phyloP scores from a whole-genome alignment of 1,284 basidiomycete genomes.

The Heterobasidion occidentale region DNA sequence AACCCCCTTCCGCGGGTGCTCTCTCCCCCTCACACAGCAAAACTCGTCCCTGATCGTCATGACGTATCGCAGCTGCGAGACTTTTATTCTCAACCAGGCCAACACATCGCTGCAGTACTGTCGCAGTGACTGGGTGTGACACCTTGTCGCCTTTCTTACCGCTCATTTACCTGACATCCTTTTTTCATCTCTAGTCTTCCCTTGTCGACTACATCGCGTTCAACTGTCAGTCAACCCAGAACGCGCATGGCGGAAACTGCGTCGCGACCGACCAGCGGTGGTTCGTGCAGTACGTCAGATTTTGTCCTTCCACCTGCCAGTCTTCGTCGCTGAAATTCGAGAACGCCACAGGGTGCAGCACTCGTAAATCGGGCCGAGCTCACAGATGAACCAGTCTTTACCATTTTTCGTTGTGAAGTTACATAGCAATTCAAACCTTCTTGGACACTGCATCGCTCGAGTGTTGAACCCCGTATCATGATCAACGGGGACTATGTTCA shows the following conservation, averaged over 20 bases:
- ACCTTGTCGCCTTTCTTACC: not conserved
- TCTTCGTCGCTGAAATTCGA: not conserved
- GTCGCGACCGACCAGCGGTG: constrained; percentile 35
- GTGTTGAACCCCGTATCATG: no score
- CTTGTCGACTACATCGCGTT: constrained; percentile 32
- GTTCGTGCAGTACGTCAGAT: constrained; percentile 31
- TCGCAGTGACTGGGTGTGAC: constrained; percentile 20
- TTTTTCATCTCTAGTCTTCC: constrained; percentile 19
- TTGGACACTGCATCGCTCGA: no score
- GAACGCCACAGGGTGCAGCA: not conserved
- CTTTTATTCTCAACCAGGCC: constrained; percentile 21
- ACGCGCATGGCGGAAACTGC: constrained; percentile 41
- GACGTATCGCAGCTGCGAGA: constrained; percentile 18
- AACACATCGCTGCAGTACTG: constrained; percentile 17
- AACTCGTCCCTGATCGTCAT: constrained; percentile 14
- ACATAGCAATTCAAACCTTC: not conserved
- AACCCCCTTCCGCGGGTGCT: not conserved
- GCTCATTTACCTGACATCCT: not conserved
- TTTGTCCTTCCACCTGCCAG: not conserved
- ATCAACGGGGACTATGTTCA: no score
- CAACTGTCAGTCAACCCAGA: constrained; percentile 38
- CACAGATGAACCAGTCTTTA: no score
- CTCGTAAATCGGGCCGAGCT: not conserved
- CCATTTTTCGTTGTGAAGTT: not conserved
- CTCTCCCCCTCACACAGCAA: not conserved